Evolutionary conservation across 768 basidiomycete species (phyloP), one percentile per base, ranked within the genome.

Genomic region (Podaxis sp.): DNA sequence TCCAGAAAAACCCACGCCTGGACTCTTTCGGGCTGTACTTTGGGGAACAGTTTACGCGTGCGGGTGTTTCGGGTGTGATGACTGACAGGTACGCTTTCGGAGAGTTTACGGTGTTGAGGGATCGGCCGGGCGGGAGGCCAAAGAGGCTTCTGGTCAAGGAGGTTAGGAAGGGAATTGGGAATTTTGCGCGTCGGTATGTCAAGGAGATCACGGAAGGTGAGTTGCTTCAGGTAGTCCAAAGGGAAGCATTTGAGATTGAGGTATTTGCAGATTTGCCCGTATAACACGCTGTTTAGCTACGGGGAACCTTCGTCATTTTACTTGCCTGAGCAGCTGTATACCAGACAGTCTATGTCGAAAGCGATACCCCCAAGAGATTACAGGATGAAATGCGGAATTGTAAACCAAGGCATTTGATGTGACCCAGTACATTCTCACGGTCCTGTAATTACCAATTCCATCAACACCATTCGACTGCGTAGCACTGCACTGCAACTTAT

Each of bases 91-190:
- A 23, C 16, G 16, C 44, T 7, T 35, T 21, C 23, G 44, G 55
- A 16, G 55, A 56, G 28, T 56, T 56, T 25, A 56, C 42, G n/a
- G 55, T 56, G 14, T 25, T 46, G 55, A 56, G 55, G 18, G 55
- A 56, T 28, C 10, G n/a, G 44, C 42, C 44, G 1, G 25, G 55
- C n/a, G 55, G 55, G 10, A 56, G 44, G 25, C 55, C 55, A 7
- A 46, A 7, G 16, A 47, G 32, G 27, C 55, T 56, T 18, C 18
- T 56, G 32, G 27, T 56, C 10, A 56, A 56, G 21, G 55, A 56
- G 42, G 55, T 56, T 25, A 56, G 44, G 44, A 56, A 35, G 32
- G 54, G 55, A 21, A 9, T 56, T 18, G 55, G 55, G 7, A 28
- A 32, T 36, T 36, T 56, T 28, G n/a, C 42, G 13, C 44, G 47